Evolutionary conservation across 2,329 filamentous ascomycete genomes (phyloP).

Genomic region (Stachybotrys elegans): DNA sequence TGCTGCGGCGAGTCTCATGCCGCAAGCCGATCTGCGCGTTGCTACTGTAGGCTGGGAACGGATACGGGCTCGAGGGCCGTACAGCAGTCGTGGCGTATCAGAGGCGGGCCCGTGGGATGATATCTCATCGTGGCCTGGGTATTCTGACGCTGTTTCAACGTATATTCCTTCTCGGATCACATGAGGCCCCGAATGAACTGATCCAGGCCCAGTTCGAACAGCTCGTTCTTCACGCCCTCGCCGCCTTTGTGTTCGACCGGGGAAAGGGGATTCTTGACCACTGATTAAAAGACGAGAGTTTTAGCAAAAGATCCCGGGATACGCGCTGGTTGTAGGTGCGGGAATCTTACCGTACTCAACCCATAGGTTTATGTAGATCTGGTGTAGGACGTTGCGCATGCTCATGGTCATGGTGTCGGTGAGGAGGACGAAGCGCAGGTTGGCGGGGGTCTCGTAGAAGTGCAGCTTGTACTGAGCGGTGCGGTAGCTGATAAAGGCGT

Average conservation of each 20-base stretch:
- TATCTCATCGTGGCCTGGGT: too few relatives aligned
- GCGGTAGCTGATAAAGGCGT: conserved; percentile 90
- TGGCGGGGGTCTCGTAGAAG: conserved; percentile 97
- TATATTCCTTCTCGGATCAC: too few relatives aligned
- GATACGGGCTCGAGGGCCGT: too few relatives aligned
- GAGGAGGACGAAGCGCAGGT: conserved; percentile 93
- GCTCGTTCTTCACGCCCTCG: conserved; percentile 64
- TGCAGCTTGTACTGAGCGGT: conserved; percentile 96
- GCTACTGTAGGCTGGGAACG: too few relatives aligned
- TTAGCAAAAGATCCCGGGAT: too few relatives aligned
- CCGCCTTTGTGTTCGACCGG: conserved; percentile 65
- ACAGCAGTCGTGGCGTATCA: too few relatives aligned
- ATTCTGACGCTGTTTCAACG: too few relatives aligned
- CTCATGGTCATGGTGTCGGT: conserved; percentile 86
- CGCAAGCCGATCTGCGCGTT: too few relatives aligned
- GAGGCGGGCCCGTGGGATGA: too few relatives aligned
- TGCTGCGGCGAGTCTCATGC: too few relatives aligned
- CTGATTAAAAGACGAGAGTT: conserved; percentile 27
- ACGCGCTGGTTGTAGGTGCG: too few relatives aligned
- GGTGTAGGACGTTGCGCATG: conserved; percentile 90
- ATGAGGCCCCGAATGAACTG: conserved; percentile 68
- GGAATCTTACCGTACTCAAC: conserved; percentile 89
- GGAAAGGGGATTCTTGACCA: conserved; percentile 66
- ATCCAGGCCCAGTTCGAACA: conserved; percentile 69
- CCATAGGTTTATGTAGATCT: conserved; percentile 98